phyloP scores from a whole-genome alignment of 441 rosid genomes.

The Iberis amara region DNA sequence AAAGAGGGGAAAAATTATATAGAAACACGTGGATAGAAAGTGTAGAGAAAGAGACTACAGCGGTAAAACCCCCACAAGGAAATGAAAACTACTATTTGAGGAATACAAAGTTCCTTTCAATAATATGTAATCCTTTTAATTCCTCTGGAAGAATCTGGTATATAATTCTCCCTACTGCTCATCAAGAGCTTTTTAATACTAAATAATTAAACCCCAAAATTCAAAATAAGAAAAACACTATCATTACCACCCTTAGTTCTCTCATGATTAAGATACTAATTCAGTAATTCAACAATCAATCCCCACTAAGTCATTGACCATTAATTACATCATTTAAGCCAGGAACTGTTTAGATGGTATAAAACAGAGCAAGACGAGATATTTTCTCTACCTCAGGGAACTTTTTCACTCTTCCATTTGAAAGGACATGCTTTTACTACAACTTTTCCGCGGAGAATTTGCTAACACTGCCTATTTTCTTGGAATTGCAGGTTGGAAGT shows the following conservation, averaged over 20 bases:
- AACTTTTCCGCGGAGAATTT: not conserved
- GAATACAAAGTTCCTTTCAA: not conserved
- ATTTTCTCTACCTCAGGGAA: not conserved
- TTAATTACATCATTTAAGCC: not conserved
- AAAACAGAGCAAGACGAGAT: not conserved
- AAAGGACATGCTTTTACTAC: slow-evolving; percentile 1
- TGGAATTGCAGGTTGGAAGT: slow-evolving; percentile 43
- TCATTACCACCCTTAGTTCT: slow-evolving; percentile 1
- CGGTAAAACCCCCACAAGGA: not conserved
- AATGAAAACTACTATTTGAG: not conserved
- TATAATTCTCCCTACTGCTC: not conserved
- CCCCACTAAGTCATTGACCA: too few species aligned
- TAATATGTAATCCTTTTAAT: slow-evolving; percentile 3
- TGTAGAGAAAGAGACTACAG: not conserved
- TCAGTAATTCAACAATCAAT: too few species aligned
- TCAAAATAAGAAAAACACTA: not conserved
- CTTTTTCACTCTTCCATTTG: not conserved
- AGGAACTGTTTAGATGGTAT: not conserved
- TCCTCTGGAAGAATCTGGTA: not conserved
- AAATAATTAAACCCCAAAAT: slow-evolving; percentile 2
- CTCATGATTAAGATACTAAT: not conserved
- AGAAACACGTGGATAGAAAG: not conserved
- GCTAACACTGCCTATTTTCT: slow-evolving; percentile 3
- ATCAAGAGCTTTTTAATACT: not conserved
- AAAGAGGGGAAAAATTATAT: not conserved